phyloP scores from a whole-genome alignment of 2,329 filamentous ascomycete genomes.

The Fusarium pseudocircinatum region DNA sequence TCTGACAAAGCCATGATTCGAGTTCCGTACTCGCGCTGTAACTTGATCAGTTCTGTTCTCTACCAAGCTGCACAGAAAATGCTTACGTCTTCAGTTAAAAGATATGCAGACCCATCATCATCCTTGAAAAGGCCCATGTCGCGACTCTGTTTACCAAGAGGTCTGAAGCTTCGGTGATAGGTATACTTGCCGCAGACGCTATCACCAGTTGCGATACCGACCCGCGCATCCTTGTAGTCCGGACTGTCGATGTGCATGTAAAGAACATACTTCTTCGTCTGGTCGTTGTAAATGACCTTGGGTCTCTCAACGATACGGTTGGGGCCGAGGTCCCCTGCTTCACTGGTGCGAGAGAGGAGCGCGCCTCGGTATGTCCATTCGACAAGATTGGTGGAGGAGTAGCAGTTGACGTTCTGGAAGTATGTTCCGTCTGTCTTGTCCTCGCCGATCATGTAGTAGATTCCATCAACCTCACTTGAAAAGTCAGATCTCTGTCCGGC shows the following conservation, averaged over 20 bases:
- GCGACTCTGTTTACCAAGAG: constrained; percentile 53
- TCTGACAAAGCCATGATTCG: constrained; percentile 65
- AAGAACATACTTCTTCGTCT: constrained; percentile 72
- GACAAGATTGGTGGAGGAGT: constrained; percentile 69
- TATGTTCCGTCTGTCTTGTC: constrained; percentile 71
- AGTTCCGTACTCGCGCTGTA: constrained; percentile 63
- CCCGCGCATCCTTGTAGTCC: constrained; percentile 70
- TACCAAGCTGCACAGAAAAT: rapidly evolving
- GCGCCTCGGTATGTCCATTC: constrained; percentile 71
- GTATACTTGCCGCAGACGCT: constrained; percentile 69
- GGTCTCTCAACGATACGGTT: constrained; percentile 72
- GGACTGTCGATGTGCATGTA: constrained; percentile 74
- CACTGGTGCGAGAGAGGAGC: constrained; percentile 60
- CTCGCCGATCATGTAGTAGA: constrained; percentile 76
- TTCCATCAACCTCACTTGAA: constrained; percentile 53
- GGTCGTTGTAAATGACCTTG: constrained; percentile 74
- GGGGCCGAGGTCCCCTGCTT: constrained; percentile 65
- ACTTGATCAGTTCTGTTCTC: neutral
- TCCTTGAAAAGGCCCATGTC: constrained; percentile 71
- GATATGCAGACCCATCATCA: constrained; percentile 67
- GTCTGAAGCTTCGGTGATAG: constrained; percentile 49
- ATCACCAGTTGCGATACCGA: constrained; percentile 69
- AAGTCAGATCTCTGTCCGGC: rapidly evolving
- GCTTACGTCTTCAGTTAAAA: constrained; percentile 70
- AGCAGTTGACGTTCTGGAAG: constrained; percentile 75